Base-by-base conservation (phyloP, 2,329 filamentous ascomycete genomes). In the Phialophora chinensis region DNA sequence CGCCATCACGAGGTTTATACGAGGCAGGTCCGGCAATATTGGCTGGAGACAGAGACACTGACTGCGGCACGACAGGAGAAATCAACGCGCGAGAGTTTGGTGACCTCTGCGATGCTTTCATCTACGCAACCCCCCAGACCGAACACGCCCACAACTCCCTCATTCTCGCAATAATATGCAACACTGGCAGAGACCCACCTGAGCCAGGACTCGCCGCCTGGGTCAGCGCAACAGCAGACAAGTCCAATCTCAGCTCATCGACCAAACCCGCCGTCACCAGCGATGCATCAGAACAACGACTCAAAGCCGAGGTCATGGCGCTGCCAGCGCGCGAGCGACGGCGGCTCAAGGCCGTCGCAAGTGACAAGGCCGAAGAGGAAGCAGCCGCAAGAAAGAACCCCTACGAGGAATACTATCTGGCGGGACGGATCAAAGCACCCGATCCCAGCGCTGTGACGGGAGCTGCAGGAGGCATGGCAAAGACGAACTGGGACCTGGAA, bases 401-500 rank as follows among this genome's bases (percentile, higher is more conserved):
- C 63, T 71, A 80, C 57, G 79, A 81, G 66, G 76, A 81, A 71
- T 82, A 81, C 59, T 77, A 82, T 50, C 72, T 77, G 29, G 81
- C 80, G 10, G 80, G 81, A 65, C 79, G 80, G 64, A 82, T 83
- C 62, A 84, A 83, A 72, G 75, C 84, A 53, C 82, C 84, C 31
- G 85, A 89, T 33, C 86, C 91, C 64, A 84, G 88, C 31, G 88
- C 88, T 74, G 62, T 54, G 17, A 47, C 61, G 6, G 65, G 65
- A 11, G 89, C 60, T 6, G 66, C 68, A 2, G 89, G 90, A 27
- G 90, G 90, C 23, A 84, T 94, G 54, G 93, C 91, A 72, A 92
- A 94, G 83, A 96, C 85, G 42, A 87, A 88, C 73, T 89, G 86
- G 85, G 87, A 89, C 68, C 79, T 88, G 57, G 87, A 89, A 74